A percentile compares a stretch with the other conserved stretches of the same genome.
Conservation (phyloP, 2,329 filamentous ascomycete species). For the Plenodomus lindquistii region DNA sequence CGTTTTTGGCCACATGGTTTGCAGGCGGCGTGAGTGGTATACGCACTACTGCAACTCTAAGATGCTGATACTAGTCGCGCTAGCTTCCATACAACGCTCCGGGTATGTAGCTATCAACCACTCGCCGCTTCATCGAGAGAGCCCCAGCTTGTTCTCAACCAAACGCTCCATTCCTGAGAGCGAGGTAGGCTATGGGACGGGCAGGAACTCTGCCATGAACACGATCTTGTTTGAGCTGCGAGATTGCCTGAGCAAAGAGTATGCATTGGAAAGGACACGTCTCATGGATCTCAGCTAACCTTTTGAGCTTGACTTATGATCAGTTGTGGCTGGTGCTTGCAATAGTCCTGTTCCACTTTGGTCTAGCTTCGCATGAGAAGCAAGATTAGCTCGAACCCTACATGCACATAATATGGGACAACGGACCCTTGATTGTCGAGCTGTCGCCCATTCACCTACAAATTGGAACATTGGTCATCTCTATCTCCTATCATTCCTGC, state of each 20-base stretch:
- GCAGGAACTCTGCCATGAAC: slow-evolving; percentile 24
- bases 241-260: slow-evolving; percentile 43
- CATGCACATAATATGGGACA: slow-evolving; percentile 19
- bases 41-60: background rate
- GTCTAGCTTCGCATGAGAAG: slow-evolving; percentile 18
- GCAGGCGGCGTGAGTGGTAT: slow-evolving; percentile 27
- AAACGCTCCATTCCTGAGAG: slow-evolving; percentile 37
- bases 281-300: background rate
- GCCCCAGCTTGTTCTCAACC: slow-evolving; percentile 32
- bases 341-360: slow-evolving; percentile 30
- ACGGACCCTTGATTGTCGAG: slow-evolving; percentile 14
- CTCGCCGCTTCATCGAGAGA: slow-evolving; percentile 1
- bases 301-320: slow-evolving; percentile 34
- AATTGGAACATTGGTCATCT: no score
- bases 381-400: slow-evolving; percentile 10
- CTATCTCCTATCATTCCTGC: no score
- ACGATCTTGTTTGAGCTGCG: slow-evolving; percentile 34
- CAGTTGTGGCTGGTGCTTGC: slow-evolving; percentile 37
- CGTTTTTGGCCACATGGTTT: slow-evolving; percentile 35
- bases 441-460: slow-evolving; percentile 1
- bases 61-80: background rate
- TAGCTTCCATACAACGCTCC: background rate
- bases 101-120: background rate
- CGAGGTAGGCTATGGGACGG: slow-evolving; percentile 19
- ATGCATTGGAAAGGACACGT: slow-evolving; percentile 1